Conservation (phyloP, 225 moss, liverwort and hornwort species). For the Rhytidiadelphus loreus region DNA sequence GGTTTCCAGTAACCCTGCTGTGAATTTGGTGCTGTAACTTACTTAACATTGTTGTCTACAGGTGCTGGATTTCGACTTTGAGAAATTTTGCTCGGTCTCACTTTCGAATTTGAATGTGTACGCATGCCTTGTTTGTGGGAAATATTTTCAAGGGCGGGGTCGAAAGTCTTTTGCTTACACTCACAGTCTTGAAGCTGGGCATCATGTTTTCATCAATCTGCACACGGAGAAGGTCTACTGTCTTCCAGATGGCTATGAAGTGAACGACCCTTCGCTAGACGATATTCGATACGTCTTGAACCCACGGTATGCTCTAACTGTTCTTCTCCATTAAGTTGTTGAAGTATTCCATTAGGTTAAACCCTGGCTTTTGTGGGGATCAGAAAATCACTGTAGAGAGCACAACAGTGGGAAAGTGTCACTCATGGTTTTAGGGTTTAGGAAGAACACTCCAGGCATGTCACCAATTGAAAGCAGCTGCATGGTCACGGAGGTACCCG, state of each 20-base stretch:
- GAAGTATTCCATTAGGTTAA: neutral
- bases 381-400: neutral
- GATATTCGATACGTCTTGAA: conserved; percentile 96
- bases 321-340: neutral
- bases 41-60: conserved; percentile 13
- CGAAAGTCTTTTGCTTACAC: conserved; percentile 95
- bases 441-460: neutral
- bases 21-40: neutral
- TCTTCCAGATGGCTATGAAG: conserved; percentile 97
- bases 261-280: conserved; percentile 88
- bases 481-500: neutral
- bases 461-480: neutral
- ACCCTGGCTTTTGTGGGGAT: neutral
- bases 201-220: conserved; percentile 95
- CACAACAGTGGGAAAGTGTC: neutral
- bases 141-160: conserved; percentile 98
- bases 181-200: conserved; percentile 94
- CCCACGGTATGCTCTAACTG: conserved; percentile 35
- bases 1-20: neutral
- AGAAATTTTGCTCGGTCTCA: conserved; percentile 98
- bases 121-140: conserved; percentile 99
- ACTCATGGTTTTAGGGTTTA: neutral
- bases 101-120: conserved; percentile 99
- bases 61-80: conserved; percentile 98
- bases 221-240: conserved; percentile 99